Evolutionary conservation across 495 filamentous ascomycete species (phyloP), one percentile per base, ranked within the genome.

Genomic region (Penicillium riverlandense): DNA sequence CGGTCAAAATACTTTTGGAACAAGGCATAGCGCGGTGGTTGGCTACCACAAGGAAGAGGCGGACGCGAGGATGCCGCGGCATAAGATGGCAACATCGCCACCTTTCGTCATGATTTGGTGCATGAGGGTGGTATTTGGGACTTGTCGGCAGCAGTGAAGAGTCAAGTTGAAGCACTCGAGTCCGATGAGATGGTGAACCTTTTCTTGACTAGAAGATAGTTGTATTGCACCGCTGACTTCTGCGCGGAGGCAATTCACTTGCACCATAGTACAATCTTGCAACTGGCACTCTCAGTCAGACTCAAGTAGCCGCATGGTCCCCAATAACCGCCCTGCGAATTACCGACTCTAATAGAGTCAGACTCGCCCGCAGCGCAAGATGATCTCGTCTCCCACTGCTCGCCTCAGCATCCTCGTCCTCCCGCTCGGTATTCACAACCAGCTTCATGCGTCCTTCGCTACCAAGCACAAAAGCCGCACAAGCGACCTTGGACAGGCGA

Each of bases 381-480:
- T 38, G 31, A 22, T 33, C 30, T 6, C 41, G 37, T 0, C 38
- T 38, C 4, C 42, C 39, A 11, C 29, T 37, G 5, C 39, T 41
- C 7, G 53, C 54, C 10, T 40, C 53, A 8, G 29, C 47, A 16
- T 49, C 38, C 32, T 55, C 52, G 37, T 32, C 52, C 11, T 57
- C 54, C 22, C 44, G 54, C 29, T 48, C 59, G 22, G 45, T 50
- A 29, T 57, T 52, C 11, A 57, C 61, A 57, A 72, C 64, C 12
- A 80, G 41, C 59, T 82, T 82, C 43, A 77, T 52, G 44, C 64
- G 73, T 9, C 77, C 69, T 8, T 79, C 77, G 7, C 48, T 57
- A 5, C 72, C 74, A 14, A 80, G 16, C 16, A 76, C 68, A 59
- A 80, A 82, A 33, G 67, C 71, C 13, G 70, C 71, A 53, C 73